Evolutionary conservation across 1,284 basidiomycete species (phyloP), one percentile per base, ranked within the genome.

Genomic region (Ustilago trichophora): DNA sequence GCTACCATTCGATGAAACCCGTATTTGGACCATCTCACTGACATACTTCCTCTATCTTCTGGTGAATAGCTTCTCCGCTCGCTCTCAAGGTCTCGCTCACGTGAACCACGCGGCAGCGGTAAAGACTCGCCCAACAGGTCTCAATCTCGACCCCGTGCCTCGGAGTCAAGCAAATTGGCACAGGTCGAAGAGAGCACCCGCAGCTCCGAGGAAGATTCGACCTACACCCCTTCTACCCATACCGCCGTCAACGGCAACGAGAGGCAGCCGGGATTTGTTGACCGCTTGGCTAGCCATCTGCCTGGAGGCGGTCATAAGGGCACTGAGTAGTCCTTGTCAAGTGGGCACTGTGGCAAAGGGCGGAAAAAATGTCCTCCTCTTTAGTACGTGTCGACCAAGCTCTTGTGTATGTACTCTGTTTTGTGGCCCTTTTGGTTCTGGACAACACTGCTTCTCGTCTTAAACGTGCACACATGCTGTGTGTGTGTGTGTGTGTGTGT

Each of bases 1-100:
- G n/a, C n/a, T n/a, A n/a, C n/a, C n/a, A n/a, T n/a, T n/a, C n/a
- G n/a, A n/a, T n/a, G n/a, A n/a, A n/a, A n/a, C n/a, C 22, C 31
- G 50, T 25, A 19, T 24, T 19, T 12, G 24, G n/a, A n/a, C n/a
- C 9, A 26, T 10, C 35, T 12, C 34, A 2, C 37, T 24, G 21
- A 22, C 37, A 19, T 25, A 5, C 19, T 22, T 40, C 22, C 21
- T 41, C 25, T 27, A 8, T 27, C 25, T 27, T 27, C 24, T 25
- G 19, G 24, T 36, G n/a, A n/a, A n/a, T n/a, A 70, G 67, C 52
- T 71, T 41, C 60, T 78, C 33, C 57, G 71, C 12, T 72, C 70
- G 22, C 48, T 75, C 11, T 80, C 75, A 15, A 66, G 76, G 18
- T 80, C 77, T 8, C 76, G 77, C 22, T 78, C 76, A 22, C 72